phyloP scores from a whole-genome alignment of 495 filamentous ascomycete species.

The Sordaria brevicollis region DNA sequence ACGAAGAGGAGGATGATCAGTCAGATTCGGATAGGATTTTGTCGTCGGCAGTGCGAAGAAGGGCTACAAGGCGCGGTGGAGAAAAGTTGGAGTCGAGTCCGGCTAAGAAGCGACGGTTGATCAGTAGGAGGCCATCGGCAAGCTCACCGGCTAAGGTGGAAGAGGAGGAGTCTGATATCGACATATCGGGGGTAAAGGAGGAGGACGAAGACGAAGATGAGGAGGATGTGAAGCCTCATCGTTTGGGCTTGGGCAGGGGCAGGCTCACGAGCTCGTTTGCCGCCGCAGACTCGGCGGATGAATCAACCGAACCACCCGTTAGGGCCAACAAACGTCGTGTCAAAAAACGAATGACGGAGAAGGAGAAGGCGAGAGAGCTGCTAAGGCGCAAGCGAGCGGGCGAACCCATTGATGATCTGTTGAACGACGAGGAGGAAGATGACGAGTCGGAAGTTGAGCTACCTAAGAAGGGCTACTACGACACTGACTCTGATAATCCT shows the following conservation, averaged over 20 bases:
- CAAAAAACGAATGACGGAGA: slow-evolving; percentile 9
- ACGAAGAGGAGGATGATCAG: not conserved
- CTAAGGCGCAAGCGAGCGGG: slow-evolving; percentile 40
- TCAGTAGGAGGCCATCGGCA: not conserved
- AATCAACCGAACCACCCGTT: not conserved
- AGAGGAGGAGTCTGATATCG: not conserved
- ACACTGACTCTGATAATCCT: slow-evolving; percentile 28
- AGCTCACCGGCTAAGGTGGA: not conserved
- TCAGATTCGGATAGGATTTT: not conserved
- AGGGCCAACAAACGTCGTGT: not conserved
- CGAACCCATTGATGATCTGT: slow-evolving; percentile 33
- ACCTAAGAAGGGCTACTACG: slow-evolving; percentile 26
- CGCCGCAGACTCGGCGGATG: not conserved
- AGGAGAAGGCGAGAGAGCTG: slow-evolving; percentile 18
- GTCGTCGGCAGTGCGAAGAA: not conserved
- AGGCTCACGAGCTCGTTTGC: not conserved
- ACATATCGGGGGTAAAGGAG: not conserved
- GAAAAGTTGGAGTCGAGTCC: not conserved
- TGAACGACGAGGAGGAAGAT: slow-evolving; percentile 28
- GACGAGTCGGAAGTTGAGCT: not conserved
- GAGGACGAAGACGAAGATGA: not conserved
- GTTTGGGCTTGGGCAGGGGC: not conserved
- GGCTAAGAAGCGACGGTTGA: not conserved
- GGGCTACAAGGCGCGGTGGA: not conserved
- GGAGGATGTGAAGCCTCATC: not conserved